Percentiles rank a stretch among this genome's conserved stretches.
Evolutionary conservation across 2,329 filamentous ascomycete genomes (phyloP).

Genomic region (Sporothrix protearum): DNA sequence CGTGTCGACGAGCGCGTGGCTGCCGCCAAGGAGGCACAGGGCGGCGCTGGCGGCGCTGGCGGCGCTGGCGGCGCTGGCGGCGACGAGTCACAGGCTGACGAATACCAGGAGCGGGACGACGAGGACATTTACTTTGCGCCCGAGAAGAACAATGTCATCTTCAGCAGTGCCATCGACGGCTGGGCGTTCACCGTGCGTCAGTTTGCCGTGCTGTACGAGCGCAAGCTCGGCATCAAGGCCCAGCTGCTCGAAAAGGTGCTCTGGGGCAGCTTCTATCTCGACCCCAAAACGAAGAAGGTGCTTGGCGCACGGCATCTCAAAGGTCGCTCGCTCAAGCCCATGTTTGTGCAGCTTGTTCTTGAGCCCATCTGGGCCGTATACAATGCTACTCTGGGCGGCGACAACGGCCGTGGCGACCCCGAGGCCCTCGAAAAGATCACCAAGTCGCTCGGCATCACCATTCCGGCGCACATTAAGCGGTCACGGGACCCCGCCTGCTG

Average conservation of each 20-base stretch:
- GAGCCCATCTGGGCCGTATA: constrained; percentile 97
- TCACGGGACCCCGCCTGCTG: constrained; percentile 80
- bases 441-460: constrained; percentile 78
- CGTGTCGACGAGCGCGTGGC: constrained; percentile 81
- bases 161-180: constrained; percentile 95
- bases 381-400: constrained; percentile 71
- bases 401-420: constrained; percentile 78
- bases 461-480: constrained; percentile 78
- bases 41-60: constrained; percentile 58
- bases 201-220: constrained; percentile 90
- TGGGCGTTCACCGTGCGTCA: constrained; percentile 98
- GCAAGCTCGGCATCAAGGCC: constrained; percentile 92
- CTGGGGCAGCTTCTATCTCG: constrained; percentile 95
- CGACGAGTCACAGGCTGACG: constrained; percentile 51
- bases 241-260: constrained; percentile 85
- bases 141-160: constrained; percentile 98
- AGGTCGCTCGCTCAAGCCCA: constrained; percentile 83
- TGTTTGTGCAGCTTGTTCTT: constrained; percentile 95
- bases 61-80: constrained; percentile 60
- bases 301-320: constrained; percentile 89
- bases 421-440: constrained; percentile 87
- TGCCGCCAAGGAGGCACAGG: constrained; percentile 45
- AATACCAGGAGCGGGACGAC: constrained; percentile 88
- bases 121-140: constrained; percentile 98
- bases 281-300: constrained; percentile 94